Evolutionary conservation across 371 early-diverging fungal genomes (phyloP).

Genomic region (Actinomortierella wolfii): DNA sequence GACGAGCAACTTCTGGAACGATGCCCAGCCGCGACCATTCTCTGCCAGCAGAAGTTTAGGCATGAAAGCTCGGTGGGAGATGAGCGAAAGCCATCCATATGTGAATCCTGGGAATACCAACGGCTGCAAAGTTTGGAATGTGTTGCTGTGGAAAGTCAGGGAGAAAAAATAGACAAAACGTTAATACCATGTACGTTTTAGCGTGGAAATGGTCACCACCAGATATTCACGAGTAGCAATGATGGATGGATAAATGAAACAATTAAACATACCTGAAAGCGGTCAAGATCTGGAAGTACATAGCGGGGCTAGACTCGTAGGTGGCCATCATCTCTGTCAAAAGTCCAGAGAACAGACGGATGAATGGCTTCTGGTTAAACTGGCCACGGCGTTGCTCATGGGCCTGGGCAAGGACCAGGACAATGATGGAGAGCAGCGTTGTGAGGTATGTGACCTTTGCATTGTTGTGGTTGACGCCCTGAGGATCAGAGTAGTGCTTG

Average conservation of each 20-base stretch:
- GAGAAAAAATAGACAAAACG: constrained; percentile 1
- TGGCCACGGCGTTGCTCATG: constrained; percentile 81
- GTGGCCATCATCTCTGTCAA: constrained; percentile 80
- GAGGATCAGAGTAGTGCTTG: constrained; percentile 57
- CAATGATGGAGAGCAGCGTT: constrained; percentile 84
- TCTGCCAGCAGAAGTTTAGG: constrained; percentile 82
- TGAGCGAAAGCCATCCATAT: constrained; percentile 95
- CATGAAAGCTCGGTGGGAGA: constrained; percentile 93
- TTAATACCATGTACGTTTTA: constrained; percentile 26
- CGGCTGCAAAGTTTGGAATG: constrained; percentile 87
- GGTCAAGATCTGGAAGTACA: constrained; percentile 74
- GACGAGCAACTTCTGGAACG: constrained; percentile 82
- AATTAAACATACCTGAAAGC: constrained; percentile 56
- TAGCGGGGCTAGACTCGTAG: constrained; percentile 69
- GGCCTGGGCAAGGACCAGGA: constrained; percentile 78
- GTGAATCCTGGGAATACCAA: constrained; percentile 92
- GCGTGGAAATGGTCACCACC: not conserved
- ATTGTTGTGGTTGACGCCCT: constrained; percentile 51
- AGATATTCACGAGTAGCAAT: not conserved
- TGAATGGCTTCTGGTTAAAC: constrained; percentile 93
- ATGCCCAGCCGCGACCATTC: constrained; percentile 82
- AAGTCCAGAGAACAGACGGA: constrained; percentile 86
- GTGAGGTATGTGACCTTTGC: constrained; percentile 66
- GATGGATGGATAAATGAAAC: not conserved
- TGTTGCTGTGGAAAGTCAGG: constrained; percentile 56